Conservation (phyloP, 768 basidiomycete species). For the Boletus fagicola region DNA sequence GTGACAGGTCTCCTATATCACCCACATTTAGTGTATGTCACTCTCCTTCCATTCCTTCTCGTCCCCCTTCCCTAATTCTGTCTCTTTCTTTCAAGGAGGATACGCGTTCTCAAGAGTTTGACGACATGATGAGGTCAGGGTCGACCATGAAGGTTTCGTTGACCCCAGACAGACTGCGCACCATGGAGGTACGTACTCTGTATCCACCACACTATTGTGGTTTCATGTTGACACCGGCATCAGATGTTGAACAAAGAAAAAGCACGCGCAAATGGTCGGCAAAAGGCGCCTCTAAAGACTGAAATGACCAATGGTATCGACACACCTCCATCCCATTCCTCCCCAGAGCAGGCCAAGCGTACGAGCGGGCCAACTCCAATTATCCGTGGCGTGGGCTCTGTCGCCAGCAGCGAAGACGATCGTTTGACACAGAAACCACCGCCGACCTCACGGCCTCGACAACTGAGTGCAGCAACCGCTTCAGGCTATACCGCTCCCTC, state of each 20-base stretch:
- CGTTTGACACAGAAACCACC: constrained; percentile 29
- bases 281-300: constrained; percentile 19
- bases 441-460: constrained; percentile 44
- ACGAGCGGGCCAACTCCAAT: constrained; percentile 41
- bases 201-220: constrained; percentile 17
- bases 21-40: constrained; percentile 35
- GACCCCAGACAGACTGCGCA: constrained; percentile 89
- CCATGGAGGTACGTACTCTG: constrained; percentile 76
- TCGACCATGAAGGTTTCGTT: constrained; percentile 94
- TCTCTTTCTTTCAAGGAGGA: constrained; percentile 43
- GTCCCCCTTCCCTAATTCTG: not conserved
- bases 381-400: constrained; percentile 60
- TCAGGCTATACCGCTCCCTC: constrained; percentile 33
- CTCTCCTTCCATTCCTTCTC: constrained; percentile 4
- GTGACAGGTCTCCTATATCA: constrained; percentile 36
- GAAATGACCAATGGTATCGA: constrained; percentile 27
- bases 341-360: constrained; percentile 27
- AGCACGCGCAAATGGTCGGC: constrained; percentile 36
- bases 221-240: constrained; percentile 8
- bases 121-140: constrained; percentile 86
- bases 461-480: constrained; percentile 44
- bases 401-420: constrained; percentile 59
- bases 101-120: constrained; percentile 75
- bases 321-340: constrained; percentile 10
- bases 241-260: constrained; percentile 78